Evolutionary conservation across 441 rosid species (phyloP).

Genomic region (Capsella rubella): DNA sequence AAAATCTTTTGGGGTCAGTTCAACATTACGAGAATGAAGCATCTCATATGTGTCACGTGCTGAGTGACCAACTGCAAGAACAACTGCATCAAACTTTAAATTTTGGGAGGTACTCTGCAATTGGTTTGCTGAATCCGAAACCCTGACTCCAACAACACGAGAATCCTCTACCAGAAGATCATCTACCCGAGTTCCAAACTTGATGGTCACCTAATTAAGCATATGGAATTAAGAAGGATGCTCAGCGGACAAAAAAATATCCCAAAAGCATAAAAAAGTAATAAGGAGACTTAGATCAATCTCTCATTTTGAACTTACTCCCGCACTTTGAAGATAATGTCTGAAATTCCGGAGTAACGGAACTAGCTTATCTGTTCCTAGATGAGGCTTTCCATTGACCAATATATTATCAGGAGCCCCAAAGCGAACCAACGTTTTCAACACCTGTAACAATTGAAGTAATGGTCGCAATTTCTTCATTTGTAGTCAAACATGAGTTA

Average conservation of each 20-base stretch:
- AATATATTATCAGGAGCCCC: constrained; percentile 86
- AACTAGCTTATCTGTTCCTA: constrained; percentile 89
- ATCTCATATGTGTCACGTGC: constrained; percentile 90
- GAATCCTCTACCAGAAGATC: constrained; percentile 73
- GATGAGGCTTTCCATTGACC: constrained; percentile 94
- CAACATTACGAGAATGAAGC: constrained; percentile 87
- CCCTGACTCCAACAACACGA: constrained; percentile 72
- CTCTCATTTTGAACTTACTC: constrained; percentile 58
- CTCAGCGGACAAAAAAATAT: background rate
- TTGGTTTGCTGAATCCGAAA: constrained; percentile 61
- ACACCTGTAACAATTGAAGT: constrained; percentile 58
- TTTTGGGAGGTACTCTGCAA: constrained; percentile 47
- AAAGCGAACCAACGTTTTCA: constrained; percentile 91
- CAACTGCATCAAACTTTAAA: constrained; percentile 72
- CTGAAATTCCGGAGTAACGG: constrained; percentile 88
- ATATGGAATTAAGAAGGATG: constrained; percentile 24
- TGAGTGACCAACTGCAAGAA: constrained; percentile 97
- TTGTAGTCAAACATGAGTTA: constrained; percentile 16
- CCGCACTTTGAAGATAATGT: constrained; percentile 73
- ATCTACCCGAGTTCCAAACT: constrained; percentile 85
- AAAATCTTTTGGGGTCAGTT: constrained; percentile 85
- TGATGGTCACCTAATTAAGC: constrained; percentile 68
- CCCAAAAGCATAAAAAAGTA: background rate
- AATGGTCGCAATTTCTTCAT: constrained; percentile 6
- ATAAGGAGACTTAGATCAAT: constrained; percentile 18